phyloP scores from a whole-genome alignment of 2,329 filamentous ascomycete genomes.

The Neopestalotiopsis sp. region DNA sequence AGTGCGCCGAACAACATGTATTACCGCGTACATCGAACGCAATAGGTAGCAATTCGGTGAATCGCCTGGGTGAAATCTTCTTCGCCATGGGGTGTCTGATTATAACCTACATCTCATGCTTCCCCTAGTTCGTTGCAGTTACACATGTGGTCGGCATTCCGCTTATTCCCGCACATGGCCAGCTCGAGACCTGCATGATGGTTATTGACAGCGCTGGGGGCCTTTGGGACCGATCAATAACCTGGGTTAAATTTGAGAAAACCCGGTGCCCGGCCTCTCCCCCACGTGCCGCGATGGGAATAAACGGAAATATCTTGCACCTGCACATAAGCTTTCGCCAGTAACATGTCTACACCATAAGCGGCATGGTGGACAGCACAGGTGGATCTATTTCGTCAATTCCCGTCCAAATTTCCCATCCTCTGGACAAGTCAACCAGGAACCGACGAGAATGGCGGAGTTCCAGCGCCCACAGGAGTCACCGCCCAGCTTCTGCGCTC shows the following conservation, averaged over 20 bases:
- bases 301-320: constrained; percentile 19
- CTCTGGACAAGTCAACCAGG: background rate
- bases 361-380: constrained; percentile 12
- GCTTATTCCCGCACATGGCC: constrained; percentile 1
- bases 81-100: background rate
- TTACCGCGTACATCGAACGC: too few species aligned
- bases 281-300: constrained; percentile 17
- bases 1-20: too few species aligned
- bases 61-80: too few species aligned
- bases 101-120: background rate
- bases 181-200: background rate
- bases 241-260: background rate
- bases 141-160: background rate
- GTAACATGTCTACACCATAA: background rate
- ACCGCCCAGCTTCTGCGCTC: constrained; percentile 1
- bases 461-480: background rate
- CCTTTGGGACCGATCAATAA: background rate
- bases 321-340: constrained; percentile 11
- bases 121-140: background rate
- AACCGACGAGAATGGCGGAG: constrained; percentile 10
- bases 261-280: constrained; percentile 1
- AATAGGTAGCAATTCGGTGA: too few species aligned
- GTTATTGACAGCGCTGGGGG: too few species aligned
- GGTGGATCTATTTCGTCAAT: constrained; percentile 17
- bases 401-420: constrained; percentile 9